A percentile compares a stretch with the other conserved stretches of the same genome.
These are phyloP conservation scores for Coemansia sp. DNA, from an alignment of 192 early-diverging fungal species.

Conservation along the genomic window DNA sequence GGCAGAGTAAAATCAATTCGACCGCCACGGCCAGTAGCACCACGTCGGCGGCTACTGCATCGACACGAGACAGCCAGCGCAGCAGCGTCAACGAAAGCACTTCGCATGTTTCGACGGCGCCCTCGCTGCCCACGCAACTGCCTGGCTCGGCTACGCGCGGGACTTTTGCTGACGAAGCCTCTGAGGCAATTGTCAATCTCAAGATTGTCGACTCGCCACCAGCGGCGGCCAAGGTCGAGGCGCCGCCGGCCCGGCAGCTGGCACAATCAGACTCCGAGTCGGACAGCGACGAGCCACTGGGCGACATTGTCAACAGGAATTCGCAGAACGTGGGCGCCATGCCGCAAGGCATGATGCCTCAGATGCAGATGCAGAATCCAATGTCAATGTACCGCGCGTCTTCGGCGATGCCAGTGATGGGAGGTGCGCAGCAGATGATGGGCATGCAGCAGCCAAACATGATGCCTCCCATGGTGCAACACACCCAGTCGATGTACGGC, in stretches of 20 bases:
- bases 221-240: constrained; percentile 9
- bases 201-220: constrained; percentile 46
- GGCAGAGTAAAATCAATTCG: constrained; percentile 9
- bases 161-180: constrained; percentile 47
- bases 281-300: constrained; percentile 45
- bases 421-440: constrained; percentile 19
- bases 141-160: constrained; percentile 19
- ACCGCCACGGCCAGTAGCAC: background rate
- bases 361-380: constrained; percentile 17
- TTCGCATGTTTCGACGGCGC: constrained; percentile 38
- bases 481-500: constrained; percentile 47
- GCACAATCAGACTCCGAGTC: constrained; percentile 44
- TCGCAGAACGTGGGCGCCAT: constrained; percentile 21
- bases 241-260: constrained; percentile 26
- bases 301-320: constrained; percentile 30
- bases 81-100: constrained; percentile 25
- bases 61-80: constrained; percentile 38
- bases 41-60: constrained; percentile 16
- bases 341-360: constrained; percentile 10
- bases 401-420: constrained; percentile 22
- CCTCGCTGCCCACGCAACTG: constrained; percentile 39
- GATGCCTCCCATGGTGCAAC: constrained; percentile 18
- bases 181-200: constrained; percentile 44
- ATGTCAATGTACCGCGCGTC: constrained; percentile 47
- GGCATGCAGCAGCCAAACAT: constrained; percentile 28